phyloP scores from a whole-genome alignment of 2,329 filamentous ascomycete genomes.

The Zasmidium angulare region DNA sequence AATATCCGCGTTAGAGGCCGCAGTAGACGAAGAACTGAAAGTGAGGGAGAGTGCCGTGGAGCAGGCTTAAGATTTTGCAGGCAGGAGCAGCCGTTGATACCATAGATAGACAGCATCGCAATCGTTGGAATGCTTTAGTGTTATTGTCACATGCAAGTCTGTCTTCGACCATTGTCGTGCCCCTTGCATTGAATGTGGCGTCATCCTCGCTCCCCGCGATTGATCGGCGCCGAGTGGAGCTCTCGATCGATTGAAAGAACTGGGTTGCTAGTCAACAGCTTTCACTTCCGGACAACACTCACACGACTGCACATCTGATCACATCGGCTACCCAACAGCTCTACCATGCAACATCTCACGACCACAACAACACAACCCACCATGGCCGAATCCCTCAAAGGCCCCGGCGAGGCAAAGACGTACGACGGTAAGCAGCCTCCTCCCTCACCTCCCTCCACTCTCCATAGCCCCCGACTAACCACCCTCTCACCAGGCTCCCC shows the following conservation, averaged over 20 bases:
- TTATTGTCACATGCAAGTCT: not conserved
- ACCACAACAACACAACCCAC: slow-evolving; percentile 8
- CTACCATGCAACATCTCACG: not conserved
- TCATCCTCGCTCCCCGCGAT: not conserved
- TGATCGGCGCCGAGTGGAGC: not conserved
- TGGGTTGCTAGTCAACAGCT: not conserved
- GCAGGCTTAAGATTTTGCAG: not conserved
- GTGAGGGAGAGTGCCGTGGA: slow-evolving; percentile 10
- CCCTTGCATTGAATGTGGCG: not conserved
- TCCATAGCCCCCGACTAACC: slow-evolving; percentile 2
- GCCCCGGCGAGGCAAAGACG: slow-evolving; percentile 58
- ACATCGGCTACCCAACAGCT: not conserved
- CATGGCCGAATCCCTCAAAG: slow-evolving; percentile 60
- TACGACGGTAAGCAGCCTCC: slow-evolving; percentile 52
- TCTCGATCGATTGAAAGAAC: not conserved
- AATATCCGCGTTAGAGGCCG: slow-evolving; percentile 38
- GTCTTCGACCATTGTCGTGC: not conserved
- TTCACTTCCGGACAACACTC: not conserved
- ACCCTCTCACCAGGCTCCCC: slow-evolving; percentile 43
- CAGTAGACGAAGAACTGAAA: slow-evolving; percentile 36
- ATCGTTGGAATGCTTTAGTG: not conserved
- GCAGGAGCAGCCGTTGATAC: no score
- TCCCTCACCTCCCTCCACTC: not conserved
- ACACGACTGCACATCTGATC: not conserved
- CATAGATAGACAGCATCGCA: not conserved